phyloP scores from a whole-genome alignment of 1,284 basidiomycete genomes.

The Vanrija humicola region DNA sequence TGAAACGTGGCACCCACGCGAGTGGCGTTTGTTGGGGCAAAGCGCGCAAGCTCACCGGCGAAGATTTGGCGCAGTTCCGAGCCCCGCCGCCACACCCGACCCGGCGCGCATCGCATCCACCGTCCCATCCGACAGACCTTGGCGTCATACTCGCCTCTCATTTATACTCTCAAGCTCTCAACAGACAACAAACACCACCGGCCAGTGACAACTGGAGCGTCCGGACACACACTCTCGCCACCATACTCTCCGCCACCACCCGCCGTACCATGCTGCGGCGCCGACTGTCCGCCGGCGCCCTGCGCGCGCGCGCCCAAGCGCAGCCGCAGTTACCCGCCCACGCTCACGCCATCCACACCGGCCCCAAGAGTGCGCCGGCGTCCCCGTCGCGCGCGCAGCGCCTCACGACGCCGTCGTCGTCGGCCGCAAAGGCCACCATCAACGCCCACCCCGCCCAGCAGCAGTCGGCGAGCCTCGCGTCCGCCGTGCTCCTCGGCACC shows the following conservation, averaged over 20 bases:
- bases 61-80: too few species aligned
- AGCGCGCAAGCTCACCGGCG: too few species aligned
- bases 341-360: constrained; percentile 1
- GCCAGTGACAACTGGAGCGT: too few species aligned
- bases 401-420: constrained; percentile 14
- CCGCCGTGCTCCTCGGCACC: constrained; percentile 62
- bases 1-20: too few species aligned
- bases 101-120: too few species aligned
- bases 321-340: background rate
- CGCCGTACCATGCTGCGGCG: constrained; percentile 38
- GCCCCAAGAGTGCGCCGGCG: constrained; percentile 2
- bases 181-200: too few species aligned
- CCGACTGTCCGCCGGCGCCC: constrained; percentile 38
- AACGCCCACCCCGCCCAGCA: constrained; percentile 2
- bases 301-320: constrained; percentile 26
- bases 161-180: too few species aligned
- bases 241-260: constrained; percentile 9
- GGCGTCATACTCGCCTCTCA: too few species aligned
- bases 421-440: constrained; percentile 14
- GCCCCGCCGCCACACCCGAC: too few species aligned
- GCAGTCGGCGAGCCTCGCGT: constrained; percentile 53
- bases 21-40: too few species aligned
- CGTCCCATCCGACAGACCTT: too few species aligned
- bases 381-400: background rate
- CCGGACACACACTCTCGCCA: background rate